These are phyloP conservation scores for Lactifluus hygrophoroides DNA, from an alignment of 768 basidiomycete species.

Conservation along the genomic window DNA sequence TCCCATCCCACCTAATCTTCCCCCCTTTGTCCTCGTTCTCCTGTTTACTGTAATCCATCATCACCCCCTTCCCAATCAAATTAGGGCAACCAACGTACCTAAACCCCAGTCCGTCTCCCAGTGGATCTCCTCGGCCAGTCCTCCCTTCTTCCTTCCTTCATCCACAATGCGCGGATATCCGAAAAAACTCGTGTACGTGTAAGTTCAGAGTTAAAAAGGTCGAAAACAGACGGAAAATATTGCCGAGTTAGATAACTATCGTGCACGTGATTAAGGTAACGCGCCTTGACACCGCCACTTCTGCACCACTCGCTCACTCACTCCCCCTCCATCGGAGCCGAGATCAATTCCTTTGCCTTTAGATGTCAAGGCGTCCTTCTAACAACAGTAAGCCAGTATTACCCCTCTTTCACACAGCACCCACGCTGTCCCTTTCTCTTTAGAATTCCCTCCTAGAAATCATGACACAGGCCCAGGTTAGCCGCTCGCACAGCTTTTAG, in stretches of 20 bases:
- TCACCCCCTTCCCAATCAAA: background rate
- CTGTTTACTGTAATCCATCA: background rate
- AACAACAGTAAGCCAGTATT: background rate
- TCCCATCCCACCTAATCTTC: background rate
- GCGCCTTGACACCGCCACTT: too few relatives aligned
- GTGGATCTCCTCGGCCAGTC: background rate
- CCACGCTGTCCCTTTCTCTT: background rate
- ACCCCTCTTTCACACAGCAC: background rate
- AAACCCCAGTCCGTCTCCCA: background rate
- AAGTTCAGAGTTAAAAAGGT: too few relatives aligned
- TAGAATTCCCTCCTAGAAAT: background rate
- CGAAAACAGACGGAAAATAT: too few relatives aligned
- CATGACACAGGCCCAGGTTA: background rate
- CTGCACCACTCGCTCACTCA: background rate
- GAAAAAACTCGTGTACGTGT: too few relatives aligned
- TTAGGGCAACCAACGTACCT: background rate
- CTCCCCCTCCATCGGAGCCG: background rate
- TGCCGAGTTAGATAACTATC: too few relatives aligned
- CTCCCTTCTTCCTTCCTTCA: background rate
- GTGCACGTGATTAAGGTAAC: too few relatives aligned
- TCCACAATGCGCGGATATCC: too few relatives aligned
- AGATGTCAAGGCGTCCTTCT: constrained; percentile 1
- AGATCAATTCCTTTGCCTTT: background rate
- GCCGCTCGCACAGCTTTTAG: background rate
- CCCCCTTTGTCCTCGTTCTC: background rate